phyloP scores from a whole-genome alignment of 306 rosid species.

The Crotalaria pallida region DNA sequence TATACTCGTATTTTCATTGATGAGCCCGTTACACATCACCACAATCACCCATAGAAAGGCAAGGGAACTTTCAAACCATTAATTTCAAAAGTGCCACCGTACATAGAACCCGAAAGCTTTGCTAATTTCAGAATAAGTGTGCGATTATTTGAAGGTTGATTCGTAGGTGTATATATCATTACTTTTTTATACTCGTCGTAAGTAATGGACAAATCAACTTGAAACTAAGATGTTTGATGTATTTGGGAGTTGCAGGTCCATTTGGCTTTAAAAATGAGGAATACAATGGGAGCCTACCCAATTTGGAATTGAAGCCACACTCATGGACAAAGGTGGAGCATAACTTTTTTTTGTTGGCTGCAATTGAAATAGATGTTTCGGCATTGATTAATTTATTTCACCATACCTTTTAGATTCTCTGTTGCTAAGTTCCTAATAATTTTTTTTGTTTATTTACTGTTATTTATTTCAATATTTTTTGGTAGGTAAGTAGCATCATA shows the following conservation, averaged over 20 bases:
- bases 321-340: conserved; percentile 70
- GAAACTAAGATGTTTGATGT: not conserved
- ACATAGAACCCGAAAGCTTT: not conserved
- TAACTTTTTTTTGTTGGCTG: not conserved
- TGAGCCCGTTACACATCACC: no score
- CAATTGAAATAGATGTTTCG: not conserved
- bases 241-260: conserved; percentile 42
- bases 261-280: conserved; percentile 31
- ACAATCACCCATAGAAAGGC: not conserved
- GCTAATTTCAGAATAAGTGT: no score
- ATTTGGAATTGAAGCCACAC: conserved; percentile 27
- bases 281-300: conserved; percentile 42
- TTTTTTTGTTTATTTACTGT: not conserved
- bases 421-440: not conserved
- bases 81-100: not conserved
- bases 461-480: not conserved
- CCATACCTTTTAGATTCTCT: not conserved
- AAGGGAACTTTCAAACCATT: not conserved
- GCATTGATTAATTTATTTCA: not conserved
- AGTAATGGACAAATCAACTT: no score
- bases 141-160: no score
- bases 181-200: no score
- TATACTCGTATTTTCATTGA: no score
- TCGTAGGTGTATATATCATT: no score
- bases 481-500: conserved; percentile 47